Percentiles rank a stretch among this genome's conserved stretches.
Evolutionary conservation across 2,329 filamentous ascomycete genomes (phyloP).

Genomic region (Ilyonectria destructans): DNA sequence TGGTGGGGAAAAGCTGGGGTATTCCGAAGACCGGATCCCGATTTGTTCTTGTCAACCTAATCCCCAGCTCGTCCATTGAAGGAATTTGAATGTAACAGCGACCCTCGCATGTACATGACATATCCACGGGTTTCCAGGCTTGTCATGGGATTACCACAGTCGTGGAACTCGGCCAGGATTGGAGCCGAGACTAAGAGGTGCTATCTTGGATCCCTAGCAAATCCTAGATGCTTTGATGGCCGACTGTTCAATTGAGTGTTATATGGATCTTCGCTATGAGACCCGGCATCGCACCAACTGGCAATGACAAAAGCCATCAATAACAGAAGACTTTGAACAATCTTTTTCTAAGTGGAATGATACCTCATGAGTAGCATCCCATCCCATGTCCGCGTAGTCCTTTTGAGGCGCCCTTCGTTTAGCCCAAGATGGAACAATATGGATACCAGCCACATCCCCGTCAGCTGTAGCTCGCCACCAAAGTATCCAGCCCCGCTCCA

Average conservation of each 20-base stretch:
- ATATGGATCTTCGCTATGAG: not conserved
- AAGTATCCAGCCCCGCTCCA: not conserved
- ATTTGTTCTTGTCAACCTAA: not conserved
- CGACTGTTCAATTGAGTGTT: not conserved
- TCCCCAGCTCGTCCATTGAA: not conserved
- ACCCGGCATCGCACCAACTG: not conserved
- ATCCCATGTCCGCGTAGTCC: not conserved
- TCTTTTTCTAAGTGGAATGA: not conserved
- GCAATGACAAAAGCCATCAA: not conserved
- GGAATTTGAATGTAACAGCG: not conserved
- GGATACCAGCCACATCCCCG: not conserved
- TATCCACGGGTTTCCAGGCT: not conserved
- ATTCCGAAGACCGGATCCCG: conserved; percentile 13
- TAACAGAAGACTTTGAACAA: not conserved
- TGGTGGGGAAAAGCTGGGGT: not conserved
- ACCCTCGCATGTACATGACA: not conserved
- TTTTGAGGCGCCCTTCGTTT: not conserved
- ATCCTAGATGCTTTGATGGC: not conserved
- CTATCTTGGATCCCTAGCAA: not conserved
- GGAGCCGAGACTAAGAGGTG: not conserved
- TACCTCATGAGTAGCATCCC: not conserved
- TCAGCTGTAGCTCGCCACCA: not conserved
- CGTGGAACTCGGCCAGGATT: not conserved
- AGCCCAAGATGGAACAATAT: not conserved
- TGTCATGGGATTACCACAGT: not conserved